phyloP scores from a whole-genome alignment of 2,329 filamentous ascomycete genomes.

The Hymenoscyphus fructigenus region DNA sequence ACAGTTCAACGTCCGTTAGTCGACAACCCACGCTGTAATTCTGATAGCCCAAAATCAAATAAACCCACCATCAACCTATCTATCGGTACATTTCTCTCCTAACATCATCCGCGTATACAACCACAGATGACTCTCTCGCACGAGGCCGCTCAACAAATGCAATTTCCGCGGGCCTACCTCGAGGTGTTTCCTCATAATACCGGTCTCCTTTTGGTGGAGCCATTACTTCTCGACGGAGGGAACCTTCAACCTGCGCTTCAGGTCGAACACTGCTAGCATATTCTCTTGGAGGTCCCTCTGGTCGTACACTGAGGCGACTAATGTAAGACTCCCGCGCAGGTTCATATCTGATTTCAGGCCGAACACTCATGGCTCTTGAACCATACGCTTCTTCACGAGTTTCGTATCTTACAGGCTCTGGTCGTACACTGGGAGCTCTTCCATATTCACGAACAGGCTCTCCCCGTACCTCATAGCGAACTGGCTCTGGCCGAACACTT shows the following conservation, averaged over 20 bases:
- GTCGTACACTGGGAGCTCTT: constrained; percentile 52
- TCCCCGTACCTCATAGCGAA: constrained; percentile 30
- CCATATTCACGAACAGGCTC: constrained; percentile 51
- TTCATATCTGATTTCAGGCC: constrained; percentile 34
- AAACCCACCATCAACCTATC: background rate
- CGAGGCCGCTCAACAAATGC: constrained; percentile 33
- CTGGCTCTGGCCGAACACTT: constrained; percentile 35
- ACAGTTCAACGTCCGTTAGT: background rate
- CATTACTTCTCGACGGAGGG: constrained; percentile 23
- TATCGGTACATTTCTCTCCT: constrained; percentile 35
- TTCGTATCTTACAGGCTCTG: constrained; percentile 44
- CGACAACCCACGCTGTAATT: background rate
- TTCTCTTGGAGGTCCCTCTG: constrained; percentile 12
- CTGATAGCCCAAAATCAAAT: background rate
- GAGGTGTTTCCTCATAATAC: constrained; percentile 24
- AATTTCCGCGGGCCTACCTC: constrained; percentile 26
- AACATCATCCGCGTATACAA: constrained; percentile 34
- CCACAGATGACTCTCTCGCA: constrained; percentile 32
- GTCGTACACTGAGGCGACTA: constrained; percentile 37
- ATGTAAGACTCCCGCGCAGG: constrained; percentile 38
- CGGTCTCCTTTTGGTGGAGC: constrained; percentile 32
- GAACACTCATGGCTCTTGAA: constrained; percentile 41
- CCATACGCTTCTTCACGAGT: constrained; percentile 43
- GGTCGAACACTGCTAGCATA: constrained; percentile 18
- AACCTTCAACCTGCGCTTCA: constrained; percentile 26